Evolutionary conservation across 1,284 basidiomycete genomes (phyloP).

Genomic region (Schizopora paradoxa): DNA sequence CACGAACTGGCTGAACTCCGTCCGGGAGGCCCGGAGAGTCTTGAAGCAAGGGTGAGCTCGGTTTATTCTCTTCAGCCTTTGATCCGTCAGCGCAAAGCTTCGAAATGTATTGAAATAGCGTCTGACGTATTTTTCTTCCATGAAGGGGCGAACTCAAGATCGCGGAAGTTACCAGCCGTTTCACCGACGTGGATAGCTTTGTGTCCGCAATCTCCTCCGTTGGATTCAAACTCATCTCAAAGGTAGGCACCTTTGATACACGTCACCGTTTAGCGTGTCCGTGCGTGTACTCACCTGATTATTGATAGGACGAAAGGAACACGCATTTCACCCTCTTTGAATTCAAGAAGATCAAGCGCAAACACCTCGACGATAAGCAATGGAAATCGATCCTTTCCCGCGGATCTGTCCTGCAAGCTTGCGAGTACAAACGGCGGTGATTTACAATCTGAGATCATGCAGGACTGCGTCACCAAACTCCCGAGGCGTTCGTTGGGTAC

Average conservation of each 20-base stretch:
- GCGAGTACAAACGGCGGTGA: constrained; percentile 94
- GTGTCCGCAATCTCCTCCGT: constrained; percentile 62
- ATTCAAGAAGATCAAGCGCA: constrained; percentile 63
- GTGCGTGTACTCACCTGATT: constrained; percentile 10
- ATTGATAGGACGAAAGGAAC: constrained; percentile 68
- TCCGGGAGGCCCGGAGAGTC: constrained; percentile 87
- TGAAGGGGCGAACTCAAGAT: constrained; percentile 82
- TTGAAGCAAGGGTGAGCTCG: constrained; percentile 70
- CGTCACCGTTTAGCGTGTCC: constrained; percentile 5
- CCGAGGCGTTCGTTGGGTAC: too few relatives aligned
- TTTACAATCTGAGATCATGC: too few relatives aligned
- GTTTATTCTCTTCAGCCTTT: constrained; percentile 11
- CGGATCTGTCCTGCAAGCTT: constrained; percentile 77
- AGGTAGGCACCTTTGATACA: constrained; percentile 43
- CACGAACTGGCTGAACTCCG: constrained; percentile 89
- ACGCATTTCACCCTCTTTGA: constrained; percentile 88
- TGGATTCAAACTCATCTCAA: constrained; percentile 75
- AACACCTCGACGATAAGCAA: constrained; percentile 48
- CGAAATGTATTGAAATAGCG: neutral
- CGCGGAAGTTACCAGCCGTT: constrained; percentile 93
- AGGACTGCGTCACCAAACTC: too few relatives aligned
- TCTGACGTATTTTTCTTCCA: constrained; percentile 5
- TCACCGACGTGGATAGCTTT: constrained; percentile 75
- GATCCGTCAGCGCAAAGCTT: constrained; percentile 10
- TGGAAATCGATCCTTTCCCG: constrained; percentile 59